Percentiles rank a stretch among this genome's conserved stretches.
phyloP scores from a whole-genome alignment of 208 protist species.

The Crithidia acanthocephali region DNA sequence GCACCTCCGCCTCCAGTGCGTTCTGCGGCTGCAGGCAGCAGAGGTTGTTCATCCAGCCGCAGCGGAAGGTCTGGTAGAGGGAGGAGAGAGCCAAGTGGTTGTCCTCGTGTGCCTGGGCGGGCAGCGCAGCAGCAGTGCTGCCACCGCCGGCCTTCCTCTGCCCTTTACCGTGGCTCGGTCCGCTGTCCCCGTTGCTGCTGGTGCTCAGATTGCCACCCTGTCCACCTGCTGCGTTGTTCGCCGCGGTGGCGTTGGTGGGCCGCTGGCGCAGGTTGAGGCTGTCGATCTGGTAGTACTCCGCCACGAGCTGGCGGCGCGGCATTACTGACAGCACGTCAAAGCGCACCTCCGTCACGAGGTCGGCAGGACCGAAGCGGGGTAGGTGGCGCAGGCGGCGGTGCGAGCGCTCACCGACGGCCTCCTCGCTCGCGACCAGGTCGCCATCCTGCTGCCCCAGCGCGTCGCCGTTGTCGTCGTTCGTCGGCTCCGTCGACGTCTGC shows the following conservation, averaged over 20 bases:
- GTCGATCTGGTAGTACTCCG: conserved; percentile 49
- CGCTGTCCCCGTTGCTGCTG: neutral
- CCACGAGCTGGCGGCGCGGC: conserved; percentile 57
- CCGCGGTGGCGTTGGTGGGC: neutral
- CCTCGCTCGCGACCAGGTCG: conserved; percentile 17
- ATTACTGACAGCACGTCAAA: conserved; percentile 66
- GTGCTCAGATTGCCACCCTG: neutral
- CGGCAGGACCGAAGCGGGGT: conserved; percentile 16
- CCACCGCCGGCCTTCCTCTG: neutral
- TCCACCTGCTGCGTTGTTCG: neutral
- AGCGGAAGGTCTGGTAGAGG: conserved; percentile 56
- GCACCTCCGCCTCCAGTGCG: conserved; percentile 62
- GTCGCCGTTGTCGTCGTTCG: neutral
- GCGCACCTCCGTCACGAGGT: conserved; percentile 22
- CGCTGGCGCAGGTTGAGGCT: conserved; percentile 30
- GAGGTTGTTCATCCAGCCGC: conserved; percentile 49
- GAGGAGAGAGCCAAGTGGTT: conserved; percentile 44
- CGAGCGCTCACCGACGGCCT: conserved; percentile 17
- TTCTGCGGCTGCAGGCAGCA: conserved; percentile 50
- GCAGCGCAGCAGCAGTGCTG: conserved; percentile 20
- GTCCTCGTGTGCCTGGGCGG: conserved; percentile 13
- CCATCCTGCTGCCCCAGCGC: neutral
- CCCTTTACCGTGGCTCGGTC: neutral
- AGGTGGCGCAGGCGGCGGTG: conserved; percentile 22
- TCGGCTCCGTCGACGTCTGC: neutral